Evolutionary conservation across 306 rosid genomes (phyloP).

Genomic region (Myrica gale): DNA sequence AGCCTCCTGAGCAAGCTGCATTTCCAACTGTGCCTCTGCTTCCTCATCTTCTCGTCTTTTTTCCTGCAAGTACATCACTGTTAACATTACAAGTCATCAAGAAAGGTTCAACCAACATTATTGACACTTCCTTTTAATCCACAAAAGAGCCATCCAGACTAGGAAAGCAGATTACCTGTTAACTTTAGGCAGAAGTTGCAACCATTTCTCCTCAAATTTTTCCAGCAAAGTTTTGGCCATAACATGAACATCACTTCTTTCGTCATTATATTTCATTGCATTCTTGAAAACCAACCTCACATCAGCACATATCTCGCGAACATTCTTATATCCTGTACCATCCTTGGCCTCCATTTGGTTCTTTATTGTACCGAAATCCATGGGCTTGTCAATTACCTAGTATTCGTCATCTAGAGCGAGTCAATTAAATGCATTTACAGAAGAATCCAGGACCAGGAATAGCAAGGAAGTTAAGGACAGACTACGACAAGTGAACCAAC

Average conservation of each 20-base stretch:
- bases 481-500: neutral
- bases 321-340: slow-evolving; percentile 83
- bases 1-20: slow-evolving; percentile 84
- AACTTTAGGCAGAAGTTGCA: slow-evolving; percentile 79
- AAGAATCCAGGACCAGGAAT: slow-evolving; percentile 4
- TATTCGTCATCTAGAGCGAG: slow-evolving; percentile 24
- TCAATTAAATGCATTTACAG: slow-evolving; percentile 24
- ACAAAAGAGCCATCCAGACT: slow-evolving; percentile 6
- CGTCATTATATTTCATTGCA: slow-evolving; percentile 86
- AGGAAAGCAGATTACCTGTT: slow-evolving; percentile 56
- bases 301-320: slow-evolving; percentile 72
- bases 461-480: slow-evolving; percentile 4
- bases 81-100: slow-evolving; percentile 19
- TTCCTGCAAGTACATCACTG: slow-evolving; percentile 55
- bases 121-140: neutral
- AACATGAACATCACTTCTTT: slow-evolving; percentile 79
- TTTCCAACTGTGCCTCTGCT: slow-evolving; percentile 63
- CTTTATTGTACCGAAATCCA: slow-evolving; percentile 87
- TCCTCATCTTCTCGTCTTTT: slow-evolving; percentile 74
- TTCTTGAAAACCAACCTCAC: slow-evolving; percentile 83
- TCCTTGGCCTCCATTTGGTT: slow-evolving; percentile 90
- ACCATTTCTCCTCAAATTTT: slow-evolving; percentile 93
- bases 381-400: slow-evolving; percentile 94
- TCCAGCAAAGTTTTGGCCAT: slow-evolving; percentile 89
- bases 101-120: slow-evolving; percentile 12